Conservation (phyloP, 192 early-diverging fungal genomes). For the Gonapodya prolifera region DNA sequence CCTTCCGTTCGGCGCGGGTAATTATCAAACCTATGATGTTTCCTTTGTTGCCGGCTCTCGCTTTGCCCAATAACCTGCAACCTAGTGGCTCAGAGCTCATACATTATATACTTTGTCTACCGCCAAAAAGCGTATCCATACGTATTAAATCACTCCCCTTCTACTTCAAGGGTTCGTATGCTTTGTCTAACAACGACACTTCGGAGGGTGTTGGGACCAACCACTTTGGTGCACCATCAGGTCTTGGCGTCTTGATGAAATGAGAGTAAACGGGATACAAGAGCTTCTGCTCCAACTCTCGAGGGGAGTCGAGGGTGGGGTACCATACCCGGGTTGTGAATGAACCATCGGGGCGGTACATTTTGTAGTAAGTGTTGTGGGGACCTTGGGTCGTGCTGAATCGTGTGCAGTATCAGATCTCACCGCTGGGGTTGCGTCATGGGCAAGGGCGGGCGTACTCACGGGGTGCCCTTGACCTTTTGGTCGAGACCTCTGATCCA, state of each 20-base stretch:
- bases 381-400: background rate
- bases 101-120: no score
- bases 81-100: no score
- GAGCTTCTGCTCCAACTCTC: background rate
- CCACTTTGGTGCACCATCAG: background rate
- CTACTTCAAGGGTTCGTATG: background rate
- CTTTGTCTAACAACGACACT: background rate
- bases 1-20: no score
- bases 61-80: no score
- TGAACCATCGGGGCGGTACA: constrained; percentile 1
- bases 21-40: no score
- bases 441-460: background rate
- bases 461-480: background rate
- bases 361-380: constrained; percentile 3
- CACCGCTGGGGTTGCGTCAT: background rate
- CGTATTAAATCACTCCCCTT: no score
- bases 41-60: no score
- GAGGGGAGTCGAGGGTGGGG: background rate
- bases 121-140: no score
- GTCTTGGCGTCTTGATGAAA: background rate
- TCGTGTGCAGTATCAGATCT: background rate
- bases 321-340: background rate
- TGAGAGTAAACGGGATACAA: background rate
- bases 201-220: background rate
- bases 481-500: background rate